Evolutionary conservation across 2,329 filamentous ascomycete genomes (phyloP).

Genomic region (Phoma sp.): DNA sequence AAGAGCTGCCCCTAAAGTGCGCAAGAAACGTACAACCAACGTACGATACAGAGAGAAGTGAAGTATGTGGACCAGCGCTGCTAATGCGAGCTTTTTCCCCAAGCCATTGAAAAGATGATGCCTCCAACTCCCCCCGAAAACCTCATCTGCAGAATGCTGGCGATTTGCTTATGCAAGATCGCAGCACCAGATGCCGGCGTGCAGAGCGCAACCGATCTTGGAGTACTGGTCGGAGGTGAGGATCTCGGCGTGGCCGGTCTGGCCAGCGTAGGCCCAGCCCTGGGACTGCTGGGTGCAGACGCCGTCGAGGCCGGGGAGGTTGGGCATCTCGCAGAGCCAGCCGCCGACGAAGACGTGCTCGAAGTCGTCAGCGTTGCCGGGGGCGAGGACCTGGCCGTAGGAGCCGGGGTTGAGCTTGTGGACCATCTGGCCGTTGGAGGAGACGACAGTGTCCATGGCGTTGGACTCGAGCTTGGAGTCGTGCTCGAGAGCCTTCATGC

Average conservation of each 20-base stretch:
- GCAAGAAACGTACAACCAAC: constrained; percentile 31
- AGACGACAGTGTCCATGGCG: constrained; percentile 29
- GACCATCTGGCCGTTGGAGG: constrained; percentile 38
- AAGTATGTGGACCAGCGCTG: constrained; percentile 12
- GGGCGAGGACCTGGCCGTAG: constrained; percentile 38
- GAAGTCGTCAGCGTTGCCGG: constrained; percentile 33
- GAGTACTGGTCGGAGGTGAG: constrained; percentile 32
- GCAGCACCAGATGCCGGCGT: constrained; percentile 39
- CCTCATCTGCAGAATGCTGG: constrained; percentile 13
- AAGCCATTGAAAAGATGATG: constrained; percentile 12
- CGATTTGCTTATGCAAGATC: constrained; percentile 35
- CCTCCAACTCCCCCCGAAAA: constrained; percentile 8
- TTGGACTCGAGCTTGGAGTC: constrained; percentile 34
- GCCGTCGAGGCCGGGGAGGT: constrained; percentile 31
- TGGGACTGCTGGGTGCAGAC: constrained; percentile 30
- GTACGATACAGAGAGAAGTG: constrained; percentile 25
- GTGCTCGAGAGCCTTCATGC: constrained; percentile 24
- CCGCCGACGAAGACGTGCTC: constrained; percentile 41
- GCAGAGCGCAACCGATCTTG: constrained; percentile 38
- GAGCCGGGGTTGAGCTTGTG: constrained; percentile 43
- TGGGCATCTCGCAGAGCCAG: constrained; percentile 45
- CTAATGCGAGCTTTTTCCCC: constrained; percentile 17
- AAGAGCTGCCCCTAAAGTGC: constrained; percentile 17
- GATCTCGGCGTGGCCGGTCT: constrained; percentile 43
- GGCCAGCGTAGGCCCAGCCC: constrained; percentile 39